These are phyloP conservation scores for Chamaecrista fasciculata DNA, from an alignment of 306 rosid genomes.

Conservation along the genomic window DNA sequence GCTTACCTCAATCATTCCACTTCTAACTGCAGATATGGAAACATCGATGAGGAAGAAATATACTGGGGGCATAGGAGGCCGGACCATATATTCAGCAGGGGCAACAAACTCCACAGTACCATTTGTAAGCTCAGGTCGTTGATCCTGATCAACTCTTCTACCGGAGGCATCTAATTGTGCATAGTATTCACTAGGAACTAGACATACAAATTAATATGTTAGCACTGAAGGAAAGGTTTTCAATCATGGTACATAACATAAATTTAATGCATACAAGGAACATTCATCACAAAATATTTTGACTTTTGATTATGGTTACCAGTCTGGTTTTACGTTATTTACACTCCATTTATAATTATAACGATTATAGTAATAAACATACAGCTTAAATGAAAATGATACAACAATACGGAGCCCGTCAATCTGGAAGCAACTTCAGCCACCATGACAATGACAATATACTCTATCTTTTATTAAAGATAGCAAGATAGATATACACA, in stretches of 20 bases:
- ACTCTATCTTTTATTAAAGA: constrained; percentile 9
- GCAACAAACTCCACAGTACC: constrained; percentile 99
- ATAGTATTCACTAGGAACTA: constrained; percentile 92
- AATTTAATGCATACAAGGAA: constrained; percentile 16
- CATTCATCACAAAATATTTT: constrained; percentile 11
- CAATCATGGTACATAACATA: constrained; percentile 11
- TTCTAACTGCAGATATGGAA: constrained; percentile 86
- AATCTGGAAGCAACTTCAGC: constrained; percentile 22
- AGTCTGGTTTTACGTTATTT: constrained; percentile 11
- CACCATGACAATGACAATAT: not conserved
- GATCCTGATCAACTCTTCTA: constrained; percentile 78
- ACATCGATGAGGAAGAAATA: constrained; percentile 95
- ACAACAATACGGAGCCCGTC: not conserved
- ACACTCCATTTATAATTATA: constrained; percentile 16
- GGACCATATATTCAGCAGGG: constrained; percentile 98
- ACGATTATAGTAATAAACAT: not conserved
- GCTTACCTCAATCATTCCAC: constrained; percentile 96
- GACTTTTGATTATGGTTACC: not conserved
- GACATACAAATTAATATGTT: constrained; percentile 21
- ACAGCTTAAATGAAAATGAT: not conserved
- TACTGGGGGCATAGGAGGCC: constrained; percentile 98
- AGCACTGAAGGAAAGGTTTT: constrained; percentile 17
- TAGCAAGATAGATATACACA: constrained; percentile 13
- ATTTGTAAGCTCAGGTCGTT: constrained; percentile 79
- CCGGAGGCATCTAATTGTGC: constrained; percentile 89